Evolutionary conservation across 2,329 filamentous ascomycete species (phyloP).

Genomic region (Trichoderma hamatum): DNA sequence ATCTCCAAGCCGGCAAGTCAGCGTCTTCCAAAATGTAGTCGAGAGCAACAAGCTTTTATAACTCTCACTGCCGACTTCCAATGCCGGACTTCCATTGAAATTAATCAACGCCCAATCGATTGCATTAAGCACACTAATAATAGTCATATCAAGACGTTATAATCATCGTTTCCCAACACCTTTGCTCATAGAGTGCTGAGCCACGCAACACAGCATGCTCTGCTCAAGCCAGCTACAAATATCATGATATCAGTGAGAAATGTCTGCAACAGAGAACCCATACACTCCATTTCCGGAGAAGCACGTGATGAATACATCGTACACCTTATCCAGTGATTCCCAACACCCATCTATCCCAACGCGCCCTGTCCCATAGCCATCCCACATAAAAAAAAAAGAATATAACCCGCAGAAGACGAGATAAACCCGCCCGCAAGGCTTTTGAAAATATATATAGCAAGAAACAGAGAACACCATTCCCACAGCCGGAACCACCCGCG

Average conservation of each 20-base stretch:
- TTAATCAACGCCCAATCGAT: not conserved
- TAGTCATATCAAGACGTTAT: not conserved
- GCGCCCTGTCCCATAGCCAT: constrained; percentile 19
- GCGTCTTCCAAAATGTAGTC: not conserved
- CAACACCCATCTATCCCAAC: constrained; percentile 26
- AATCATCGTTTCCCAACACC: not conserved
- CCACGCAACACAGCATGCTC: not conserved
- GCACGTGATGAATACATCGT: constrained; percentile 14
- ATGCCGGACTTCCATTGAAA: not conserved
- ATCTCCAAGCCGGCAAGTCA: not conserved
- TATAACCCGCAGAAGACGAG: constrained; percentile 3
- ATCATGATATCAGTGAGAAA: constrained; percentile 17
- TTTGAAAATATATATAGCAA: constrained; percentile 21
- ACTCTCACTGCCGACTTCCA: not conserved
- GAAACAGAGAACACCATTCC: constrained; percentile 14
- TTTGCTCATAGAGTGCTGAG: not conserved
- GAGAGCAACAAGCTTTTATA: not conserved
- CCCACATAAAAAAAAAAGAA: constrained; percentile 14
- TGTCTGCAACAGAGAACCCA: not conserved
- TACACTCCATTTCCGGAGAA: constrained; percentile 9
- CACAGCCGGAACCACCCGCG: constrained; percentile 8
- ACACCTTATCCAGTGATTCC: constrained; percentile 25
- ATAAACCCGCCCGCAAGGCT: not conserved
- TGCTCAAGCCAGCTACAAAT: constrained; percentile 1
- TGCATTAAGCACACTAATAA: not conserved